These are phyloP conservation scores for Glutinoglossum americanum DNA, from an alignment of 495 filamentous ascomycete genomes.

Conservation along the genomic window DNA sequence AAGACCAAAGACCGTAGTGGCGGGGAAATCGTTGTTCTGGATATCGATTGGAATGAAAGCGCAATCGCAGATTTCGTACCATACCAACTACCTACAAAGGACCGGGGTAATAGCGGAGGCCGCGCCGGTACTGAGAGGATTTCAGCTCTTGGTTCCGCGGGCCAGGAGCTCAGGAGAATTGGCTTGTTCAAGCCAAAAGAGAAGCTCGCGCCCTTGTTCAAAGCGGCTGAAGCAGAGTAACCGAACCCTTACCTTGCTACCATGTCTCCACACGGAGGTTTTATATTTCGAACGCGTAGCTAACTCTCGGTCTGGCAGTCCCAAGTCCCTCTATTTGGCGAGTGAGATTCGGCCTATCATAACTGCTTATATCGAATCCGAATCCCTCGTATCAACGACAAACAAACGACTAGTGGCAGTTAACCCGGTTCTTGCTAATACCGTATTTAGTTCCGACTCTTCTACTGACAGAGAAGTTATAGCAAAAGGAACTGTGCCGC, in stretches of 20 bases:
- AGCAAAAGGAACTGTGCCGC: constrained; percentile 34
- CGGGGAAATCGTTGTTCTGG: constrained; percentile 40
- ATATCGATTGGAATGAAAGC: constrained; percentile 41
- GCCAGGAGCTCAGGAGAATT: constrained; percentile 33
- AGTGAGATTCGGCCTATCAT: constrained; percentile 33
- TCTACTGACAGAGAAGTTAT: constrained; percentile 33
- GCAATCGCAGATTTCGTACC: constrained; percentile 34
- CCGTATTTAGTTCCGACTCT: constrained; percentile 28
- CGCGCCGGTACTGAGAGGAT: constrained; percentile 17
- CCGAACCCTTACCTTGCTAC: constrained; percentile 2
- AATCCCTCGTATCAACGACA: constrained; percentile 24
- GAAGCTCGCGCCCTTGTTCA: constrained; percentile 34
- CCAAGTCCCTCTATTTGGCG: constrained; percentile 21
- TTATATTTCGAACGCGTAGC: neutral
- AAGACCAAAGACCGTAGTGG: constrained; percentile 46
- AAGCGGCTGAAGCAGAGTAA: constrained; percentile 20
- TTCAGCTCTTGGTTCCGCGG: constrained; percentile 27
- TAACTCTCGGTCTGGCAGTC: neutral
- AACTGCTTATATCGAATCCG: constrained; percentile 25
- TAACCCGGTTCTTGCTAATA: constrained; percentile 39
- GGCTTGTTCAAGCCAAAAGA: constrained; percentile 31
- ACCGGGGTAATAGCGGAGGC: constrained; percentile 9
- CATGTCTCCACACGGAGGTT: constrained; percentile 8
- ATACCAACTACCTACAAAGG: constrained; percentile 38
- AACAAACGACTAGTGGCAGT: constrained; percentile 45